phyloP scores from a whole-genome alignment of 108 stramenopile species.

The Cyclotella distinguenda region DNA sequence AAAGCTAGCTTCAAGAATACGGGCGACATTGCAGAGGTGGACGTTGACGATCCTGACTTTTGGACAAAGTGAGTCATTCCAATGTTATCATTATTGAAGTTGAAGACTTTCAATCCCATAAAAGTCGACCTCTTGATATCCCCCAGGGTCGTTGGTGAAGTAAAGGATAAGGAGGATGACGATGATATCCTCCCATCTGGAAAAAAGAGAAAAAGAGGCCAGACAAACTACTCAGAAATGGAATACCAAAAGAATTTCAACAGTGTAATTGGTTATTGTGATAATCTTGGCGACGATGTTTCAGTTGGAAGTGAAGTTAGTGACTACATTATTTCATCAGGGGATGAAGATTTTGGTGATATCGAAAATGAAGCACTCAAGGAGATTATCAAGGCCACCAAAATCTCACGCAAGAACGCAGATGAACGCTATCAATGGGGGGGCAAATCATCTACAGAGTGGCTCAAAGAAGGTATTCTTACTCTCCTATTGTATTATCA shows the following conservation, averaged over 20 bases:
- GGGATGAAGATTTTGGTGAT: conserved; percentile 39
- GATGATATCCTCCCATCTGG: conserved; percentile 19
- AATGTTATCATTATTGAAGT: conserved; percentile 38
- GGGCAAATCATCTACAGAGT: conserved; percentile 55
- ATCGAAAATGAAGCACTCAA: conserved; percentile 27
- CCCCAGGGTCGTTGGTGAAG: conserved; percentile 57
- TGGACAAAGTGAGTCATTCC: conserved; percentile 68
- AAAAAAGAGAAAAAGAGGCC: conserved; percentile 52
- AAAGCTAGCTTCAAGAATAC: conserved; percentile 88
- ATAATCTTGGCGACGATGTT: conserved; percentile 26
- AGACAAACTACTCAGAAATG: conserved; percentile 59
- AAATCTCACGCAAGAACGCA: conserved; percentile 20
- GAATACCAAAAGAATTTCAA: conserved; percentile 45
- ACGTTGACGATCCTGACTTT: conserved; percentile 91
- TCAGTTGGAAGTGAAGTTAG: conserved; percentile 33
- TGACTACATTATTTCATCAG: conserved; percentile 30
- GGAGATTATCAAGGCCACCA: conserved; percentile 23
- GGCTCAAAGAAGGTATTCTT: conserved; percentile 43
- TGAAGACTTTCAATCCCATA: too few species aligned
- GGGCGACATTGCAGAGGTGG: conserved; percentile 40
- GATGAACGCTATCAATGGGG: conserved; percentile 43
- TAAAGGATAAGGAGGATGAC: conserved; percentile 56
- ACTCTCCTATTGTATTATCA: too few species aligned
- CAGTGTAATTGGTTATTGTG: conserved; percentile 13
- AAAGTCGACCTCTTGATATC: too few species aligned